Conservation (phyloP, 2,329 filamentous ascomycete species). For the Mycosphaerella sp. region DNA sequence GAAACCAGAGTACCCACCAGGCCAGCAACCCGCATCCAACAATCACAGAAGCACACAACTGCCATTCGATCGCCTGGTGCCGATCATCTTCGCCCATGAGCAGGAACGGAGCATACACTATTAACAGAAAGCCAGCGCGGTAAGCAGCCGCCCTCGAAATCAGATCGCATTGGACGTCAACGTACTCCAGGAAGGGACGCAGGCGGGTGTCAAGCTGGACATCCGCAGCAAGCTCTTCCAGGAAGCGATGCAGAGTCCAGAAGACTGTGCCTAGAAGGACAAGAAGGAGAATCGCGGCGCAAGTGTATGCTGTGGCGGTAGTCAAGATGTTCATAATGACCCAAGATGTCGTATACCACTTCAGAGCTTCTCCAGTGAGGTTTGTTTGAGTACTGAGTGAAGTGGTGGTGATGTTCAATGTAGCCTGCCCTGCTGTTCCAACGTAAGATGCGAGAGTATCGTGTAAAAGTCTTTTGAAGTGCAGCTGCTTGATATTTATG, state of each 20-base stretch:
- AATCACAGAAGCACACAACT: neutral
- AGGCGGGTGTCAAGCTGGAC: neutral
- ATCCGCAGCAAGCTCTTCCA: neutral
- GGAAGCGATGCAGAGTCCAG: neutral
- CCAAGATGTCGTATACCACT: neutral
- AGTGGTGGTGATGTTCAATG: neutral
- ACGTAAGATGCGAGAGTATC: neutral
- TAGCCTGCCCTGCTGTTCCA: neutral
- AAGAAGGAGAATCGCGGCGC: neutral
- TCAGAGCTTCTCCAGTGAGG: neutral
- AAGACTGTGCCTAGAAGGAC: neutral
- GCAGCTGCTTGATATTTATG: neutral
- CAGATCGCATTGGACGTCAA: no score
- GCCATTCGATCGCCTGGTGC: neutral
- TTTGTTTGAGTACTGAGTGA: neutral
- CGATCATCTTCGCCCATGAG: neutral
- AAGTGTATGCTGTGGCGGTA: neutral
- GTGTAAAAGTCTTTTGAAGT: neutral
- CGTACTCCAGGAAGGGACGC: no score
- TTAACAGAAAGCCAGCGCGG: neutral
- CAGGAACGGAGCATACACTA: neutral
- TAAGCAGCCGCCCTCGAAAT: neutral
- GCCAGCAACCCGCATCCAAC: neutral
- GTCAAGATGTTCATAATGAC: neutral
- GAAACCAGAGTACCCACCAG: neutral